Evolutionary conservation across 1,284 basidiomycete genomes (phyloP), one percentile per base, ranked within the genome.

Genomic region (Kwoniella shivajii): DNA sequence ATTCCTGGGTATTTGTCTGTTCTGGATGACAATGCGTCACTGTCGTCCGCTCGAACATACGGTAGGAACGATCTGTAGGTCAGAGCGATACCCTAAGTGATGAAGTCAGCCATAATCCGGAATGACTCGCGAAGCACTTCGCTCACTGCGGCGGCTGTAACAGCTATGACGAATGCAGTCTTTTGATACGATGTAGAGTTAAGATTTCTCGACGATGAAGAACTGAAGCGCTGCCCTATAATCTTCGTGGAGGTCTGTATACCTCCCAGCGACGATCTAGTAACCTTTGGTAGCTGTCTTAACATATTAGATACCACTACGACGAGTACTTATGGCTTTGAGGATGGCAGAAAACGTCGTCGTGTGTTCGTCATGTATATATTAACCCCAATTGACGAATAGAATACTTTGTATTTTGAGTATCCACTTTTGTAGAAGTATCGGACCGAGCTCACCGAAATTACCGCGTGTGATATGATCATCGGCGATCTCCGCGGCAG

Each of bases 1-100:
- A 58, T 67, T 2, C 63, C 67, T 22, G 47, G 36, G 13, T 57
- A 30, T 31, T 59, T 49, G 27, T 64, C 50, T 24, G 38, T n/a
- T 39, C 50, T 56, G 14, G 42, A 29, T 1, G 54, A 37, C 22
- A 39, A 36, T 13, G 38, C 29, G 13, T 38, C 42, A 9, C 50
- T 50, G 3, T 61, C 59, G 24, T 61, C 59, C 18, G 59, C 59
- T 46, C 29, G 36, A 9, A 61, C 46, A 7, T 52, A 38, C 1
- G 49, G 51, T 16, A 50, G 18, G 33, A 34, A 43, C 22, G 45
- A 31, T 18, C 48, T 20, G 27, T 50, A 57, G 1, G 51, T 42
- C 14, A 60, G n/a, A 3, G 59, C 59, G 6, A 57, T 36, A 13
- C 54, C 47, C 59, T 60, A 9, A 27, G 3, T 13, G 16, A 38